Evolutionary conservation across 441 rosid species (phyloP).

Genomic region (Biscutella laevigata): DNA sequence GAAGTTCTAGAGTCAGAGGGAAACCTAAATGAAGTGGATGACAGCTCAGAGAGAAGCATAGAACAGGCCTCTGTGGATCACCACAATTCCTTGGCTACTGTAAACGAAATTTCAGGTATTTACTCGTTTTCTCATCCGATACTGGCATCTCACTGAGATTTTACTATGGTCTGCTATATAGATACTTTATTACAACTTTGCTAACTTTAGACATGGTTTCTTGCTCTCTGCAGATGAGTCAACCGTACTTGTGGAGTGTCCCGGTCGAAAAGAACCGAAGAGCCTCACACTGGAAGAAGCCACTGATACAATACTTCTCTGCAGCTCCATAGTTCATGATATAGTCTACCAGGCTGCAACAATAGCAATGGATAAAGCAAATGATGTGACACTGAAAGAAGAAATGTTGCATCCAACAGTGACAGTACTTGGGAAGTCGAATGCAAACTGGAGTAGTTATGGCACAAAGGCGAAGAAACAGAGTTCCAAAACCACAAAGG

Average conservation of each 20-base stretch:
- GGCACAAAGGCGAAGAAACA: slow-evolving; percentile 41
- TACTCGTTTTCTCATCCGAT: neutral
- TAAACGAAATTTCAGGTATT: slow-evolving; percentile 50
- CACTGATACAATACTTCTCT: slow-evolving; percentile 81
- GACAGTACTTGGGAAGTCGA: slow-evolving; percentile 61
- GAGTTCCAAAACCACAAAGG: slow-evolving; percentile 46
- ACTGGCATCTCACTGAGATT: neutral
- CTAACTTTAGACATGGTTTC: slow-evolving; percentile 22
- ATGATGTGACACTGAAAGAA: slow-evolving; percentile 39
- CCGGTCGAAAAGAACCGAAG: slow-evolving; percentile 51
- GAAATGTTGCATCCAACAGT: slow-evolving; percentile 47
- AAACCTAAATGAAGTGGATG: slow-evolving; percentile 32
- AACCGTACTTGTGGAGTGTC: slow-evolving; percentile 53
- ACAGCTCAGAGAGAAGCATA: slow-evolving; percentile 37
- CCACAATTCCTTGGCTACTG: slow-evolving; percentile 30
- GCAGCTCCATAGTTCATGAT: slow-evolving; percentile 93
- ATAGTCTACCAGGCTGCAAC: slow-evolving; percentile 75
- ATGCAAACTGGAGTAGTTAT: slow-evolving; percentile 38
- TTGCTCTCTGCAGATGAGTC: slow-evolving; percentile 55
- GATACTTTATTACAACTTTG: slow-evolving; percentile 2
- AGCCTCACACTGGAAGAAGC: slow-evolving; percentile 97
- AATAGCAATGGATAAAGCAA: slow-evolving; percentile 62
- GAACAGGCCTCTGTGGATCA: slow-evolving; percentile 34
- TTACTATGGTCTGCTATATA: neutral
- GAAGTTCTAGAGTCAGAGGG: slow-evolving; percentile 29